Conservation (phyloP, 306 rosid genomes). For the Astragalus glycyphyllos region DNA sequence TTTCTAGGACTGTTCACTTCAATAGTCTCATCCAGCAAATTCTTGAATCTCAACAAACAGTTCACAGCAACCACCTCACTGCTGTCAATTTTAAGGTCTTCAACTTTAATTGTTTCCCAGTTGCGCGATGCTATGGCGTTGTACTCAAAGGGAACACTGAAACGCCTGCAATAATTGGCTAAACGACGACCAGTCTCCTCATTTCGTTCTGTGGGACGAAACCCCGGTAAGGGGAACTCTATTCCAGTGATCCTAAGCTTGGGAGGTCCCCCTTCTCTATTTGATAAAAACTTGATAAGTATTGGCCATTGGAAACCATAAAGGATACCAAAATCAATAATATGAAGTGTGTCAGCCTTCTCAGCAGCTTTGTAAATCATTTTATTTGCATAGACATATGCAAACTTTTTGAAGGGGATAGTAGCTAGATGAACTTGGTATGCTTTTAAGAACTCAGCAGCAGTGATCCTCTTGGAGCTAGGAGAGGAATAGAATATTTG, state of each 20-base stretch:
- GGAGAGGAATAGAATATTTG: constrained; percentile 39
- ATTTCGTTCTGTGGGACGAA: constrained; percentile 65
- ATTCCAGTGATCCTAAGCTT: constrained; percentile 81
- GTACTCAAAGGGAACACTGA: constrained; percentile 71
- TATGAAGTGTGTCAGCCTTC: constrained; percentile 59
- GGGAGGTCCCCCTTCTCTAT: constrained; percentile 72
- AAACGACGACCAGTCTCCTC: constrained; percentile 81
- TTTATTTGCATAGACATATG: constrained; percentile 53
- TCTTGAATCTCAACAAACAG: constrained; percentile 53
- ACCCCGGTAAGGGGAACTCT: constrained; percentile 76
- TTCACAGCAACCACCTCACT: constrained; percentile 68
- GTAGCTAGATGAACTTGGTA: constrained; percentile 46
- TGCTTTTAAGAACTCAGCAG: constrained; percentile 65
- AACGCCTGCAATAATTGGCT: constrained; percentile 69
- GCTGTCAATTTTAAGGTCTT: constrained; percentile 60
- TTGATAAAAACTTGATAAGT: constrained; percentile 63
- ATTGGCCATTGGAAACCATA: constrained; percentile 91
- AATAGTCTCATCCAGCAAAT: constrained; percentile 68
- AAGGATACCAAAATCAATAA: constrained; percentile 82
- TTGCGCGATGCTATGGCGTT: constrained; percentile 59
- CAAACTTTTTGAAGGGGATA: constrained; percentile 64
- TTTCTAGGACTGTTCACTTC: constrained; percentile 67
- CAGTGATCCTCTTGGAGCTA: constrained; percentile 45
- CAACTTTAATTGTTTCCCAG: constrained; percentile 69
- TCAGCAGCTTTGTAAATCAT: constrained; percentile 56